Base-by-base conservation (phyloP, 768 basidiomycete species). In the Russula abietina region DNA sequence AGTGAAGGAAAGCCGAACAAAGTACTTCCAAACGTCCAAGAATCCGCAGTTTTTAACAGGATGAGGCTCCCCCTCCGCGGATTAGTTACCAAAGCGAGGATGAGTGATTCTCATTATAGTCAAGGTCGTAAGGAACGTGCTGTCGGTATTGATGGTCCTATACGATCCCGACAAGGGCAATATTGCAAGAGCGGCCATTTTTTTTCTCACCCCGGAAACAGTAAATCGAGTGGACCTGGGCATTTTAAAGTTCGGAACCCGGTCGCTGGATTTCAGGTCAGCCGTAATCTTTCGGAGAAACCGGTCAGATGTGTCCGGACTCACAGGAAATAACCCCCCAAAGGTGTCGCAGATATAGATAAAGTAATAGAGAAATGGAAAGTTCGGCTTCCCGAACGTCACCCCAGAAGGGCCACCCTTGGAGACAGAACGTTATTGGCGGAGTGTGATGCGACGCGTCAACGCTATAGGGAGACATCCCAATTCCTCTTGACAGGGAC, bases 301-400 rank as follows among this genome's bases (percentile, higher is more conserved):
- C 58, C 62, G 62, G 62, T 55, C 52, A 63, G 57, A 59, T 57
- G 56, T 30, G 52, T 62, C 51, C 61, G 61, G 51, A 58, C n/a
- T n/a, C 33, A 58, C 24, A 49, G 55, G 26, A 30, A 53, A 48
- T 57, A n/a, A n/a, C 50, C 33, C 50, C 30, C 58, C 62, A 12
- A 54, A 53, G 1, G 38, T 36, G 30, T 54, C 45, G 51, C 45
- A 36, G 62, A 30, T 50, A 61, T 41, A 32, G 61, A 46, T 22
- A 46, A 19, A 46, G 45, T 46, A 22, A 46, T 46, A 22, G 16
- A n/a, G 45, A n/a, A n/a, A 46, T 49, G 61, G 61, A n/a, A 51
- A 9, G 30, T 45, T 38, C 39, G 16, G 48, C 53, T 51, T 50
- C 58, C 52, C 58, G 48, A 55, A 55, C 45, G 48, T 51, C 39